Conservation (phyloP, 2,329 filamentous ascomycete genomes). For the Colletotrichum theobromicola region DNA sequence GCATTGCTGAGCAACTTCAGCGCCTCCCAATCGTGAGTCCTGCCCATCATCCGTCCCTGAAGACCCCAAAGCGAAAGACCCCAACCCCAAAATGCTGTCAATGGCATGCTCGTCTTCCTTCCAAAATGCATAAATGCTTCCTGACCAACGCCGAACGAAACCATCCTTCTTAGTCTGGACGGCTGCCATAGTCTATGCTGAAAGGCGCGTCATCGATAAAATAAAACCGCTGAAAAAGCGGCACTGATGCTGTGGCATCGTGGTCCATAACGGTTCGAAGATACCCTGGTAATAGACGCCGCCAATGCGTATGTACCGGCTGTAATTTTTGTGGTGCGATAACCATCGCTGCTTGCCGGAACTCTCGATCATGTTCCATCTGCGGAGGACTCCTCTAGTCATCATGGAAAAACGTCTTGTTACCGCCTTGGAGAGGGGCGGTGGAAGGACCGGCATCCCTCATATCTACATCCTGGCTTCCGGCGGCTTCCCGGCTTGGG, state of each 20-base stretch:
- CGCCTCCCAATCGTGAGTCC: not conserved
- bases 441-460: slow-evolving; percentile 60
- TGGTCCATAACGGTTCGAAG: not conserved
- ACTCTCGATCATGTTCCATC: not conserved
- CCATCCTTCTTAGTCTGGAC: not conserved
- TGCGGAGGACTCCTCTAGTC: slow-evolving; percentile 31
- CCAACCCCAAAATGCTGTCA: slow-evolving; percentile 9
- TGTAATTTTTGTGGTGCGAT: not conserved
- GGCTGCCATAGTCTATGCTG: not conserved
- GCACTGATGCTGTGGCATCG: not conserved
- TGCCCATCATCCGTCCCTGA: not conserved
- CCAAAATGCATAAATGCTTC: slow-evolving; percentile 22
- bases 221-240: not conserved
- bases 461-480: slow-evolving; percentile 59
- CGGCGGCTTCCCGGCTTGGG: slow-evolving; percentile 36
- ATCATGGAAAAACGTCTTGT: slow-evolving; percentile 57
- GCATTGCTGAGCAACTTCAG: not conserved
- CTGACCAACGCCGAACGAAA: slow-evolving; percentile 19
- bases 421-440: slow-evolving; percentile 53
- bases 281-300: not conserved
- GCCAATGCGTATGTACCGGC: not conserved
- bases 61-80: slow-evolving; percentile 1
- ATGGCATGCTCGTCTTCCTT: slow-evolving; percentile 15
- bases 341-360: not conserved
- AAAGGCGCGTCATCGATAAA: not conserved